A percentile compares a stretch with the other conserved stretches of the same genome.
These are phyloP conservation scores for Salix exigua DNA, from an alignment of 345 rosid species.

Conservation along the genomic window DNA sequence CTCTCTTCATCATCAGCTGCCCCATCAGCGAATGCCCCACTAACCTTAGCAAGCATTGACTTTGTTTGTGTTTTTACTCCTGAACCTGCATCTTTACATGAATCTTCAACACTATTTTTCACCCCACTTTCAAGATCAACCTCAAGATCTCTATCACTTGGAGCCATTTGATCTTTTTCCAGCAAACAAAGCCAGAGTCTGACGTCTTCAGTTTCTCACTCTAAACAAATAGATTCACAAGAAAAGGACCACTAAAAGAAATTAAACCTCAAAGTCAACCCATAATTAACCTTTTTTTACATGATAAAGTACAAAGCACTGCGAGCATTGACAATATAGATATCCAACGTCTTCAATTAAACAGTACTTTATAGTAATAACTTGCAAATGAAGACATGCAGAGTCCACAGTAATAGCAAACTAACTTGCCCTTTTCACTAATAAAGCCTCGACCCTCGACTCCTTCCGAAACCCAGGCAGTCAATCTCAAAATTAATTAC, in stretches of 20 bases:
- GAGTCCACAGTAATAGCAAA: neutral
- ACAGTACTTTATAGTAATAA: neutral
- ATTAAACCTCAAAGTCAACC: constrained; percentile 1
- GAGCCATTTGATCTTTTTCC: constrained; percentile 1
- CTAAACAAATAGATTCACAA: constrained; percentile 1
- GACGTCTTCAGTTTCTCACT: neutral
- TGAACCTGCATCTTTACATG: constrained; percentile 19
- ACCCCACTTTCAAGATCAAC: constrained; percentile 72
- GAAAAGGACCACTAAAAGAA: neutral
- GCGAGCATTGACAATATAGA: neutral
- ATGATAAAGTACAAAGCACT: neutral
- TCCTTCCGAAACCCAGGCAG: neutral
- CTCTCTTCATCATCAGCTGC: constrained; percentile 32
- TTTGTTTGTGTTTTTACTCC: constrained; percentile 28
- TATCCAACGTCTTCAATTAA: constrained; percentile 13
- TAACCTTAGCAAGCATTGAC: constrained; percentile 22
- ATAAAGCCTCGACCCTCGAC: neutral
- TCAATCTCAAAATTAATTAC: neutral
- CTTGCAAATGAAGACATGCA: neutral
- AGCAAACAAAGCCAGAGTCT: constrained; percentile 1
- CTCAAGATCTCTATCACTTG: constrained; percentile 35
- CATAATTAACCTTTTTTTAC: neutral
- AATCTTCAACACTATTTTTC: constrained; percentile 29
- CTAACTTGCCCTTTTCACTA: neutral
- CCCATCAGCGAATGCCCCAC: constrained; percentile 22